These are phyloP conservation scores for Dictyostelium discoideum DNA, from an alignment of 78 protist species.

Conservation along the genomic window DNA sequence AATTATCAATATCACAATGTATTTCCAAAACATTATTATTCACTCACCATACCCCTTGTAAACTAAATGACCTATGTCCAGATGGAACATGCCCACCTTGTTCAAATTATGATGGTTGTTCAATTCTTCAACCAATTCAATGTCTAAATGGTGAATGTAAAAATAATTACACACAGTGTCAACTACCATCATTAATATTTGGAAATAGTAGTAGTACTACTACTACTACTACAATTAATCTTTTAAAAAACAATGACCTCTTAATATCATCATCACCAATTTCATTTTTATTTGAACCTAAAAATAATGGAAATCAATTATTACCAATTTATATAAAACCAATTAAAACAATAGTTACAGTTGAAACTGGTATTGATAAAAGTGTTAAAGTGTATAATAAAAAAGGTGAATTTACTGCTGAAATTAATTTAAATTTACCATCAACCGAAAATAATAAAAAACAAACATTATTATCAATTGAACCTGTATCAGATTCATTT, in stretches of 20 bases:
- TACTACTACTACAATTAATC: background rate
- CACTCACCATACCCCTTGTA: background rate
- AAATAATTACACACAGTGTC: background rate
- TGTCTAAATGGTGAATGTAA: conserved; percentile 39
- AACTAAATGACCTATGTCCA: background rate
- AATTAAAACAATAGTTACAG: background rate
- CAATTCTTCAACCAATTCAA: background rate
- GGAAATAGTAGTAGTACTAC: background rate
- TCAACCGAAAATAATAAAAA: background rate
- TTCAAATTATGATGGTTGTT: conserved; percentile 30
- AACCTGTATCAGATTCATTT: conserved; percentile 28
- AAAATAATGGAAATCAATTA: background rate
- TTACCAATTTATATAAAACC: conserved; percentile 37
- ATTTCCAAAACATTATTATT: background rate
- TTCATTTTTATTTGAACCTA: background rate
- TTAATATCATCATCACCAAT: background rate
- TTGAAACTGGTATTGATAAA: background rate
- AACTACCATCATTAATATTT: background rate
- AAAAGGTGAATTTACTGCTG: background rate
- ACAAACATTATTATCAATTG: background rate
- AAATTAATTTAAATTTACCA: background rate
- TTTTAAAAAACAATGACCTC: too few species aligned
- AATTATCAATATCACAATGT: background rate
- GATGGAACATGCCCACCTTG: conserved; percentile 23
- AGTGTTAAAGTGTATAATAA: background rate